These are phyloP conservation scores for Xerocomellus amylosporus DNA, from an alignment of 768 basidiomycete genomes.

Conservation along the genomic window DNA sequence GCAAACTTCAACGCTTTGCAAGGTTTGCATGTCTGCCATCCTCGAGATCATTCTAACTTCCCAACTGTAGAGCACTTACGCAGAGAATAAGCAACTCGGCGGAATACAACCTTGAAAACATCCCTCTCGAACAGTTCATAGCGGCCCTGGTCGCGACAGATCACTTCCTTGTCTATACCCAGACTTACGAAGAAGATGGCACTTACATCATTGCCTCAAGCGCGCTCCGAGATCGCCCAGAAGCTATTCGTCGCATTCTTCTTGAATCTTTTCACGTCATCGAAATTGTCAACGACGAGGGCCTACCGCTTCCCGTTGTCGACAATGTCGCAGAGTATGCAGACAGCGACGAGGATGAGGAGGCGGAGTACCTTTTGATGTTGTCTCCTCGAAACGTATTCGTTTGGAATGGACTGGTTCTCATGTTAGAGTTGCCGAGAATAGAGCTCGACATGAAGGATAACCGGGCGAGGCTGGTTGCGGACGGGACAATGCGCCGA, in stretches of 20 bases:
- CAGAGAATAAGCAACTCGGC: constrained; percentile 92
- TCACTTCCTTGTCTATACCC: constrained; percentile 93
- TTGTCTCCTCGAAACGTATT: constrained; percentile 84
- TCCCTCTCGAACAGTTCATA: constrained; percentile 78
- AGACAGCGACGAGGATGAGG: constrained; percentile 54
- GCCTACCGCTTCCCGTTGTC: constrained; percentile 39
- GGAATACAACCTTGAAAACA: constrained; percentile 78
- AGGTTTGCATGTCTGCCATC: constrained; percentile 45
- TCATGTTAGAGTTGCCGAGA: constrained; percentile 70
- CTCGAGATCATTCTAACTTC: constrained; percentile 2
- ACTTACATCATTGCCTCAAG: constrained; percentile 86
- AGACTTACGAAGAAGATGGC: constrained; percentile 82
- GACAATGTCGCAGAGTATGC: constrained; percentile 37
- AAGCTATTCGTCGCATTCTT: constrained; percentile 75
- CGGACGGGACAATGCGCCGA: constrained; percentile 81
- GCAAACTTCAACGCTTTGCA: constrained; percentile 92
- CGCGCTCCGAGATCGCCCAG: constrained; percentile 71
- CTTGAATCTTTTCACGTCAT: constrained; percentile 81
- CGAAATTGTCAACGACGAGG: constrained; percentile 54
- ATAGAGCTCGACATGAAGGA: constrained; percentile 84
- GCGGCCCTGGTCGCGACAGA: constrained; percentile 74
- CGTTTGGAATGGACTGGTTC: constrained; percentile 87
- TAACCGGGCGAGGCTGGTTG: constrained; percentile 85
- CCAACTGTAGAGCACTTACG: constrained; percentile 53
- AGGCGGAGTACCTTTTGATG: constrained; percentile 75